Percentiles rank a stretch among this genome's conserved stretches.
Evolutionary conservation across 805 yeast species (phyloP).

Genomic region (Yarrowia phangngaensis): DNA sequence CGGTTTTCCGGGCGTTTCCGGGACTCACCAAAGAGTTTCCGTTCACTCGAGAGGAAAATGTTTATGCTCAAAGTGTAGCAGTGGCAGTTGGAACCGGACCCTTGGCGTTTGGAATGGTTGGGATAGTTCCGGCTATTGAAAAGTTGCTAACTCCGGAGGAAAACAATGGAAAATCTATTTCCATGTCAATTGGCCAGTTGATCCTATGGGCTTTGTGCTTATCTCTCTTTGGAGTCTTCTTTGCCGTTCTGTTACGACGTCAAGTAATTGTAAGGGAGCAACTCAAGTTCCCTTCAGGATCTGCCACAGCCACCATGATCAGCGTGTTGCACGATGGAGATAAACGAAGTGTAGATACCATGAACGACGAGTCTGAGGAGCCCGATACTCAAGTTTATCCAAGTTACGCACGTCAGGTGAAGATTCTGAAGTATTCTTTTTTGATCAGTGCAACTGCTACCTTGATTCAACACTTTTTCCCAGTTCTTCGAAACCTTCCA

Average conservation of each 20-base stretch:
- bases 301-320: slow-evolving; percentile 91
- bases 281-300: slow-evolving; percentile 89
- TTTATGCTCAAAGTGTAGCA: slow-evolving; percentile 83
- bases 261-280: slow-evolving; percentile 87
- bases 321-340: slow-evolving; percentile 61
- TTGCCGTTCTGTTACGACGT: slow-evolving; percentile 81
- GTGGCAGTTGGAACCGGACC: slow-evolving; percentile 99
- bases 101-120: slow-evolving; percentile 88
- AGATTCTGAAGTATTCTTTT: slow-evolving; percentile 60
- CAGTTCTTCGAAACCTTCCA: slow-evolving; percentile 64
- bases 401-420: slow-evolving; percentile 50
- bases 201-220: slow-evolving; percentile 80
- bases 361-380: slow-evolving; percentile 29
- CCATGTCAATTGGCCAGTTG: slow-evolving; percentile 50
- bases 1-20: slow-evolving; percentile 61
- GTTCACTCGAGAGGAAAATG: slow-evolving; percentile 89
- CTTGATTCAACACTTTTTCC: slow-evolving; percentile 64
- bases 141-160: slow-evolving; percentile 77
- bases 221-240: slow-evolving; percentile 92
- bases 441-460: slow-evolving; percentile 69
- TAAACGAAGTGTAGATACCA: slow-evolving; percentile 28
- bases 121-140: slow-evolving; percentile 93
- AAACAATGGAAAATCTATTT: slow-evolving; percentile 36
- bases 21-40: slow-evolving; percentile 41
- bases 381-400: slow-evolving; percentile 29